These are phyloP conservation scores for Apiospora hydei DNA, from an alignment of 2,329 filamentous ascomycete genomes.

Conservation along the genomic window DNA sequence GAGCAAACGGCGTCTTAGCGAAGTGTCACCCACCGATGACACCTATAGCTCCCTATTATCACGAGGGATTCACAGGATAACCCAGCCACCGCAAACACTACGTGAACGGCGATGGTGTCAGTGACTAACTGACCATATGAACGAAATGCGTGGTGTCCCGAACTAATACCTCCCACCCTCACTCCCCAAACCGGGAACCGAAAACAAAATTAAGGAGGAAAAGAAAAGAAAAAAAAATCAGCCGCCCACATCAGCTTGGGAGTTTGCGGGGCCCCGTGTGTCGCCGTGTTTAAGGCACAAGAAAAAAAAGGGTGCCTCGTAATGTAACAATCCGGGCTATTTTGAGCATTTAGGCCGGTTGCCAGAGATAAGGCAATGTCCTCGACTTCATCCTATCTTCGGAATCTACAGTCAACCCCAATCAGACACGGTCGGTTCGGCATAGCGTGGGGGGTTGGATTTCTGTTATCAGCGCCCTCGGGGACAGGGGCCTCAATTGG, in stretches of 20 bases:
- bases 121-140: not conserved
- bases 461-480: not conserved
- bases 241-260: not conserved
- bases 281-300: not conserved
- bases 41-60: not conserved
- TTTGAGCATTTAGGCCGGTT: constrained; percentile 1
- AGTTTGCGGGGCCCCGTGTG: constrained; percentile 5
- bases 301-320: not conserved
- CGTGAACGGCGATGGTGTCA: not conserved
- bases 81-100: not conserved
- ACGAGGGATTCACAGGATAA: not conserved
- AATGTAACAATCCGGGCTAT: not conserved
- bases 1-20: not conserved
- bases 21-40: not conserved
- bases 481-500: constrained; percentile 12
- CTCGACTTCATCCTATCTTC: constrained; percentile 19
- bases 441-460: not conserved
- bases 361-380: not conserved
- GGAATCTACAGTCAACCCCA: not conserved
- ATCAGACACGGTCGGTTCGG: not conserved
- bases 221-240: not conserved
- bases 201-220: no score
- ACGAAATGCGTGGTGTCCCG: not conserved
- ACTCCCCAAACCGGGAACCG: constrained; percentile 4
- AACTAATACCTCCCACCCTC: not conserved